Base-by-base conservation (phyloP, 2,329 filamentous ascomycete species). In the Fusarium irregulare region DNA sequence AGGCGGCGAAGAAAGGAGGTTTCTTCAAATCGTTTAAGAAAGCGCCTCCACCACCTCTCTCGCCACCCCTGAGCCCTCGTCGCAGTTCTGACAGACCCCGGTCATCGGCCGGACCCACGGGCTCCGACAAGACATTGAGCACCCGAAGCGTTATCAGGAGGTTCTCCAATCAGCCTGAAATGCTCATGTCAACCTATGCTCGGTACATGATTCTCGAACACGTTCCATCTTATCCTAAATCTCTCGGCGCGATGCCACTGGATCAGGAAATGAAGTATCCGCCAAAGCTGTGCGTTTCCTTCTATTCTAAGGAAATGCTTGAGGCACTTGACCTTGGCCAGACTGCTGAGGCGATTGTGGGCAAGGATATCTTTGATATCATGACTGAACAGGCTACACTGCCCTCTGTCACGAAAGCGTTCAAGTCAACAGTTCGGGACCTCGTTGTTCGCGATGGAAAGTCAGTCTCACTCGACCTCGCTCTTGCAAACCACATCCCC, bases 321-420 rank as follows among this genome's bases (percentile, higher is more conserved):
- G 82, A 85, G 13, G 76, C 86, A 13, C 79, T 89, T 2, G 82
- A 83, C 14, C 77, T 86, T 4, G 77, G 77, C 18, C 73, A 78
- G 34, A 75, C 76, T 4, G 70, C 75, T 5, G 77, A 79, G 3
- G 76, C 79, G 3, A 78, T 85, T 18, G 74, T 81, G 49, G 81
- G 84, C 48, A 82, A 80, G 66, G 86, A 89, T 63, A 80, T 88
- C 14, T 89, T 89, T 73, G 80, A 83, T 42, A 82, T 88, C n/a
- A 80, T 89, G 7, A 77, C 80, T 7, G 81, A 85, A n/a, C 80
- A 84, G 46, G 79, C 82, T 3, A 77, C 78, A n/a, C 80, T 83
- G 11, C 80, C 80, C 1, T 80, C 78, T 4, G 75, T 85, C 8
- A 81, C 80, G 4, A 83, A 81, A 51, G 77, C 80, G 0, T 85